A percentile compares a stretch with the other conserved stretches of the same genome.
phyloP scores from a whole-genome alignment of 2,329 filamentous ascomycete species.

The Cercospora sesami region DNA sequence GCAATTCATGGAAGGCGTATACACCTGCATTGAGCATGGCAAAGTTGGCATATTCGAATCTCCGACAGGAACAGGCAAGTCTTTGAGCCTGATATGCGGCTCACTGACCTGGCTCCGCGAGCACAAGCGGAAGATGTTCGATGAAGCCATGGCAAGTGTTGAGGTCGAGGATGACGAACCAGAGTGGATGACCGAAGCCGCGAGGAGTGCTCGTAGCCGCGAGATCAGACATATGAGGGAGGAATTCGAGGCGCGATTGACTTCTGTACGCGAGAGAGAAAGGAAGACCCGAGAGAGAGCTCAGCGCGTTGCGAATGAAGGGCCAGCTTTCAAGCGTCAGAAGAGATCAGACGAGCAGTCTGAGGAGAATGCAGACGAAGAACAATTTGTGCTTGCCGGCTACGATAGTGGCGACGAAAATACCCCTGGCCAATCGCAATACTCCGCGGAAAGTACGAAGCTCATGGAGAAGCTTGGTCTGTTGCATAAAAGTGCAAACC shows the following conservation, averaged over 20 bases:
- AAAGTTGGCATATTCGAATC: slow-evolving; percentile 89
- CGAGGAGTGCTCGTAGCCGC: slow-evolving; percentile 66
- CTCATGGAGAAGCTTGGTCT: slow-evolving; percentile 64
- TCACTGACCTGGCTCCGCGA: slow-evolving; percentile 88
- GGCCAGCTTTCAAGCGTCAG: slow-evolving; percentile 51
- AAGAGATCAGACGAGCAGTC: slow-evolving; percentile 34
- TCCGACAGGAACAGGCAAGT: slow-evolving; percentile 87
- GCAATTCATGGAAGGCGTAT: slow-evolving; percentile 82
- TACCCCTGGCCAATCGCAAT: slow-evolving; percentile 23
- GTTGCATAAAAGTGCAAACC: slow-evolving; percentile 41
- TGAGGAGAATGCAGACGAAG: slow-evolving; percentile 55
- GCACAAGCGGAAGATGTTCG: slow-evolving; percentile 64
- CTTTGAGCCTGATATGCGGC: slow-evolving; percentile 84
- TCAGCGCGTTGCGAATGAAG: slow-evolving; percentile 46
- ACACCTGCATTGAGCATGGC: slow-evolving; percentile 73
- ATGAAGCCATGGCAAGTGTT: slow-evolving; percentile 54
- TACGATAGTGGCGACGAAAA: slow-evolving; percentile 66
- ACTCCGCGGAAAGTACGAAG: slow-evolving; percentile 71
- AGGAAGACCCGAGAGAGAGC: slow-evolving; percentile 58
- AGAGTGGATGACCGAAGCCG: slow-evolving; percentile 79
- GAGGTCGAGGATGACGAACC: slow-evolving; percentile 66
- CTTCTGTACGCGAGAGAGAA: slow-evolving; percentile 61
- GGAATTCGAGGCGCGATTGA: slow-evolving; percentile 72
- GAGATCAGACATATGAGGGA: slow-evolving; percentile 66
- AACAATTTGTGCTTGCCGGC: slow-evolving; percentile 73